Base-by-base conservation (phyloP, 345 rosid genomes). In the Balakata baccata region DNA sequence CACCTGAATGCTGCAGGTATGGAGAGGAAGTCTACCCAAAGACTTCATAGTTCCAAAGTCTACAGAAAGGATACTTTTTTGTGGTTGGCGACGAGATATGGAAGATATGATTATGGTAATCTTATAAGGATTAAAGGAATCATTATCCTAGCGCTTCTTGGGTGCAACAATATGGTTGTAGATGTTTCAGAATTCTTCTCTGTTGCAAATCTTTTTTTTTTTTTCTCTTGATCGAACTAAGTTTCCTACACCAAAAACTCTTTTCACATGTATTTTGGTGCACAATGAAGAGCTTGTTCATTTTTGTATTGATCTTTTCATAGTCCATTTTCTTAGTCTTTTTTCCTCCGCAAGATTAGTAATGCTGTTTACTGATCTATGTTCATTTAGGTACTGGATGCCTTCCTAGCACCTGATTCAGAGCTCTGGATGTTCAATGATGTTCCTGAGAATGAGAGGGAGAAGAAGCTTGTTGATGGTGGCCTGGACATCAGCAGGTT, bases 381-480 rank as follows among this genome's bases (percentile, higher is more conserved):
- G 47, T 66, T 80, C 63, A 18, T 74, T 62, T 76, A 88, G 92
- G 94, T 86, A 68, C 74, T 90, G 87, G 94, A 90, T 81, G 92
- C 90, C 29, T 85, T 80, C 74, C 80, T 90, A 57, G 92, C 94
- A 72, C 82, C 79, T 49, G 86, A 80, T 51, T 90, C 94, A 38
- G 94, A 90, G 83, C 94, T 86, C n/a, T 90, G 94, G 92, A 88
- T 90, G 94, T 90, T 90, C 86, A 90, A 90, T 73, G 90, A 90
- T 34, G 94, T 90, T 73, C 85, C 77, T 38, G 94, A 90, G 78
- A 82, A 62, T 20, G 94, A 88, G 64, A 88, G 94, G 84, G 90
- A 88, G 38, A 82, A 68, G 81, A 90, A 90, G 84, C 87, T 90
- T 46, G 75, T 75, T 78, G 94, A 88, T 70, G 94, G 94, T 74